Base-by-base conservation (phyloP, 2,329 filamentous ascomycete species). In the Macrophomina pseudophaseolina region DNA sequence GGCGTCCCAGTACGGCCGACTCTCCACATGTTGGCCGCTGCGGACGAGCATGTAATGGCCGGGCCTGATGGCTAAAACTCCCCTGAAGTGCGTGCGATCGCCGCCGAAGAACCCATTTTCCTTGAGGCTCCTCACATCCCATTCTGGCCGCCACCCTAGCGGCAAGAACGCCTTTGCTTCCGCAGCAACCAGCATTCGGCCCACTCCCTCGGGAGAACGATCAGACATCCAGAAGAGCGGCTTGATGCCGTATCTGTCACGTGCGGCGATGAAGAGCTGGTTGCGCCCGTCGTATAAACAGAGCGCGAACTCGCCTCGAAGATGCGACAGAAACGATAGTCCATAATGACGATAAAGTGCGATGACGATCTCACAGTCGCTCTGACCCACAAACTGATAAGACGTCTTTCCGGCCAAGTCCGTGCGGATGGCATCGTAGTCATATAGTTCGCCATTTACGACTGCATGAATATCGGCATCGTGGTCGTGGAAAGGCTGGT, bases 361-460 rank as follows among this genome's bases (percentile, higher is more conserved):
- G 35, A 85, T 69, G 11, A 85, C 79, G 6, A 86, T 75, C 69
- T 86, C 84, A 40, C 80, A 81, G 69, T 86, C 84, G 48, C 78
- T 80, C 30, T 74, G 70, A 23, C 81, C 76, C 30, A 73, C 72
- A 74, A 86, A 86, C 1, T 70, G 38, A 71, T 83, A 85, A n/a
- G 72, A 72, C 51, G 76, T 74, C 4, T 76, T 66, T 30, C 70
- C 65, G 18, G 82, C 74, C 18, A 28, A 18, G 14, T 78, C 69
- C 5, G 68, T 68, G 12, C 82, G 79, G 16, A 84, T 75, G 5
- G 74, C 69, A 58, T 84, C 82, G 66, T 81, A 76, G 72, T 85
- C 82, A 71, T 87, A 87, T 32, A 87, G 78, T 71, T 87, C 84
- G 30, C 85, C 85, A 67, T 86, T 87, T 23, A 86, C 83, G 16